Evolutionary conservation across 805 yeast genomes (phyloP).

Genomic region (Vanderwaltozyma yarrowii): DNA sequence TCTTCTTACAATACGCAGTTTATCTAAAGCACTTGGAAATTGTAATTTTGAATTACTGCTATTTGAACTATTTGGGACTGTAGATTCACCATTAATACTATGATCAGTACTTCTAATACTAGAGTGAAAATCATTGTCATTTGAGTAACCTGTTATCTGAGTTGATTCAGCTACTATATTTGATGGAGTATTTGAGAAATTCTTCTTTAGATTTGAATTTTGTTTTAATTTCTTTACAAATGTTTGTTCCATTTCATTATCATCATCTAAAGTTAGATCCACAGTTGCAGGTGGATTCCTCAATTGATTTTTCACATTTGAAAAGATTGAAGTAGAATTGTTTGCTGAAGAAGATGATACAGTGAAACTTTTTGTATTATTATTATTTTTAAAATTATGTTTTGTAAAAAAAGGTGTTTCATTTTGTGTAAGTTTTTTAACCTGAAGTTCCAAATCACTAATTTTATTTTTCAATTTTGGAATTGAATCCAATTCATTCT

Average conservation of each 20-base stretch:
- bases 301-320: not conserved
- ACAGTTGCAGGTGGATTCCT: constrained; percentile 18
- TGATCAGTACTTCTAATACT: not conserved
- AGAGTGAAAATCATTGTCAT: not conserved
- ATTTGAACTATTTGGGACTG: not conserved
- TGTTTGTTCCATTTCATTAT: constrained; percentile 7
- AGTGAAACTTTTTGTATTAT: not conserved
- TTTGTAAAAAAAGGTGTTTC: not conserved
- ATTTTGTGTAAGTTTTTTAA: not conserved
- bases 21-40: constrained; percentile 17
- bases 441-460: not conserved
- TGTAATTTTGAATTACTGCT: not conserved
- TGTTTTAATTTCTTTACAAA: constrained; percentile 17
- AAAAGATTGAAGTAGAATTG: not conserved
- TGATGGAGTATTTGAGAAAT: not conserved
- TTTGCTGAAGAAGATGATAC: not conserved
- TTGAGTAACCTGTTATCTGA: not conserved
- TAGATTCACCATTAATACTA: not conserved
- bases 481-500: constrained; percentile 18
- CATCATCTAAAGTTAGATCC: constrained; percentile 18
- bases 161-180: constrained; percentile 5
- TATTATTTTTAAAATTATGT: not conserved
- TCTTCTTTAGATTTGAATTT: constrained; percentile 2
- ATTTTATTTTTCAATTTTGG: constrained; percentile 13
- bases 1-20: constrained; percentile 16